These are phyloP conservation scores for Isatis lusitanica DNA, from an alignment of 441 rosid species.

Conservation along the genomic window DNA sequence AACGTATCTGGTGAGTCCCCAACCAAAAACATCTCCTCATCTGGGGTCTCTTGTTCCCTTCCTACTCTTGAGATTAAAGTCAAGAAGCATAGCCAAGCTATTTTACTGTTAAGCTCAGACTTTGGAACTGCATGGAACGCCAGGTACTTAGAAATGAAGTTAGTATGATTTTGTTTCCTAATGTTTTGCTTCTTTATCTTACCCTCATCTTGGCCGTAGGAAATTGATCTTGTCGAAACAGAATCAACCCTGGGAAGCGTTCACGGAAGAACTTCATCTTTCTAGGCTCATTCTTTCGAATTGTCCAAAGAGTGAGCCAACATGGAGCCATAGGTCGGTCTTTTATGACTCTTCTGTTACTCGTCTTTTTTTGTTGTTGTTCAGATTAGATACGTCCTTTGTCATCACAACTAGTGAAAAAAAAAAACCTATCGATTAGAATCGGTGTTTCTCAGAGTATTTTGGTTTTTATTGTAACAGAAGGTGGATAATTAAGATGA, in stretches of 20 bases:
- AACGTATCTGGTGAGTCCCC: constrained; percentile 11
- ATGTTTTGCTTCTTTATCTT: constrained; percentile 23
- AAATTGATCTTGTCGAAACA: constrained; percentile 61
- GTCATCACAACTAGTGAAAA: background rate
- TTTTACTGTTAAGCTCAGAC: constrained; percentile 82
- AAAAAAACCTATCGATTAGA: background rate
- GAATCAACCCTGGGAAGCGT: constrained; percentile 39
- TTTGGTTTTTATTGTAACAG: constrained; percentile 43
- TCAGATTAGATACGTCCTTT: too few relatives aligned
- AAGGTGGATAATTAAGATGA: constrained; percentile 86
- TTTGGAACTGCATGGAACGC: constrained; percentile 90
- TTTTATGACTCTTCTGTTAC: background rate
- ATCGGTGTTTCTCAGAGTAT: constrained; percentile 6
- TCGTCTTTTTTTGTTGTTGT: too few relatives aligned
- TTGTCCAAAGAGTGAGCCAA: constrained; percentile 88
- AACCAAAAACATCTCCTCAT: constrained; percentile 14
- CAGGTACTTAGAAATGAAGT: constrained; percentile 46
- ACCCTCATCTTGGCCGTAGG: constrained; percentile 41
- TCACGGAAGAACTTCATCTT: constrained; percentile 67
- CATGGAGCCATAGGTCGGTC: constrained; percentile 89
- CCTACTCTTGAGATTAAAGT: constrained; percentile 45
- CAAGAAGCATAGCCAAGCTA: constrained; percentile 74
- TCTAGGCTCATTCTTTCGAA: constrained; percentile 78
- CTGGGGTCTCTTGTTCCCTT: constrained; percentile 27
- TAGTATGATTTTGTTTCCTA: constrained; percentile 2